Evolutionary conservation across 768 basidiomycete genomes (phyloP).

Genomic region (Xanthoconium purpureum): DNA sequence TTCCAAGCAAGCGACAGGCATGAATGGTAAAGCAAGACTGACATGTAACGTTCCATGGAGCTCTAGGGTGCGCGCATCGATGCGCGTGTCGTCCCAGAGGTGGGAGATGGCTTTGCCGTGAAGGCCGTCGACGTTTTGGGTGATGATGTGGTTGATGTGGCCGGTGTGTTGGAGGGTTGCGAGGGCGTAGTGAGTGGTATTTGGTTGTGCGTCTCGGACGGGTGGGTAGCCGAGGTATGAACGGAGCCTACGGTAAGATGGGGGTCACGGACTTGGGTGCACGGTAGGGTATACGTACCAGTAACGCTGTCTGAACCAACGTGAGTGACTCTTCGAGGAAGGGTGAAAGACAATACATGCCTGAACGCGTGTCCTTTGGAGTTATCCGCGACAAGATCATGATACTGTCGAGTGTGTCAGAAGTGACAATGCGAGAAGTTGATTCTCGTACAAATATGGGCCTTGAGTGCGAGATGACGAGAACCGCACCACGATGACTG

Average conservation of each 20-base stretch:
- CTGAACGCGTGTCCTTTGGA: slow-evolving; percentile 67
- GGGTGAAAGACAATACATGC: slow-evolving; percentile 36
- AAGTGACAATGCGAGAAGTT: not conserved
- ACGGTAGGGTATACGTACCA: slow-evolving; percentile 44
- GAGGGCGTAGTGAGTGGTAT: slow-evolving; percentile 85
- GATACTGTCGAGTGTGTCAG: slow-evolving; percentile 49
- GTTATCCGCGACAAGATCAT: slow-evolving; percentile 76
- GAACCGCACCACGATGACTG: not conserved
- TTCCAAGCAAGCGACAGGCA: too few relatives aligned
- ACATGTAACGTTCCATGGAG: slow-evolving; percentile 89
- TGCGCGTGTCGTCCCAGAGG: slow-evolving; percentile 38
- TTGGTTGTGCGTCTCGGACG: slow-evolving; percentile 78
- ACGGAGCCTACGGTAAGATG: slow-evolving; percentile 45
- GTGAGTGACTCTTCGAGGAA: slow-evolving; percentile 13
- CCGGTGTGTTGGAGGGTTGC: slow-evolving; percentile 76
- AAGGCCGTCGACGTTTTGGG: slow-evolving; percentile 93
- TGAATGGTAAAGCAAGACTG: slow-evolving; percentile 18
- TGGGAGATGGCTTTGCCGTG: slow-evolving; percentile 73
- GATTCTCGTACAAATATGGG: slow-evolving; percentile 50
- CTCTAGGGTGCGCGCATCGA: slow-evolving; percentile 59
- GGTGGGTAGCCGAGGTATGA: slow-evolving; percentile 85
- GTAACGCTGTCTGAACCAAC: slow-evolving; percentile 67
- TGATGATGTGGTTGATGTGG: slow-evolving; percentile 63
- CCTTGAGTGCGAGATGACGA: slow-evolving; percentile 30
- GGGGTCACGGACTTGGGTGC: not conserved